Percentiles rank a stretch among this genome's conserved stretches.
phyloP scores from a whole-genome alignment of 257 asterid genomes.

The Solanum appendiculatum region DNA sequence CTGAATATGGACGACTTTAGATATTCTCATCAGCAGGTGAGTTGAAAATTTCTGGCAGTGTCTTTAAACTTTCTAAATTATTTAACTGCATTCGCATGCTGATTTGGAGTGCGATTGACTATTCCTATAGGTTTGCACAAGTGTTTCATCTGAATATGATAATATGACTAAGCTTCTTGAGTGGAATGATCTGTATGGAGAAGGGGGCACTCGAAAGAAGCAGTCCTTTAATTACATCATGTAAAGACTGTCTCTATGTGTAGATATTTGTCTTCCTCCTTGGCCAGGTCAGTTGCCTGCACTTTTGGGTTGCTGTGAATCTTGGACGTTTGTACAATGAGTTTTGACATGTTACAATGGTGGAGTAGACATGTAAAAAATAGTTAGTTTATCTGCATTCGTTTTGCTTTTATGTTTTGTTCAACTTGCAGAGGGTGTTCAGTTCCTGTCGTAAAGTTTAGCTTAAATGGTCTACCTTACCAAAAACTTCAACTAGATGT shows the following conservation, averaged over 20 bases:
- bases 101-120: neutral
- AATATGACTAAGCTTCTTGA: neutral
- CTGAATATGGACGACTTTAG: constrained; percentile 67
- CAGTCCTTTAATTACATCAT: neutral
- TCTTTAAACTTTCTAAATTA: neutral
- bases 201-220: neutral
- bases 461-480: no score
- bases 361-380: neutral
- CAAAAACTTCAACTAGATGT: no score
- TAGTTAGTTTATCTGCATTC: neutral
- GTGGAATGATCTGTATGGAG: neutral
- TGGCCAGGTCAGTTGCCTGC: neutral
- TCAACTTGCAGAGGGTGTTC: neutral
- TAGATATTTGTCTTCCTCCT: neutral
- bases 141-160: constrained; percentile 55
- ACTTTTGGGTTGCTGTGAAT: neutral
- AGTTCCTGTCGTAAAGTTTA: no score
- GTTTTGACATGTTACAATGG: neutral
- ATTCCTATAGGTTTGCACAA: constrained; percentile 44
- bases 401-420: neutral
- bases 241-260: neutral
- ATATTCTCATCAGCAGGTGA: constrained; percentile 72
- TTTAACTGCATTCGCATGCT: neutral
- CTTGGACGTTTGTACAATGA: neutral
- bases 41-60: neutral